Percentiles rank a stretch among this genome's conserved stretches.
Evolutionary conservation across 1,284 basidiomycete species (phyloP).

Genomic region (Uromyces viciae-fabae): DNA sequence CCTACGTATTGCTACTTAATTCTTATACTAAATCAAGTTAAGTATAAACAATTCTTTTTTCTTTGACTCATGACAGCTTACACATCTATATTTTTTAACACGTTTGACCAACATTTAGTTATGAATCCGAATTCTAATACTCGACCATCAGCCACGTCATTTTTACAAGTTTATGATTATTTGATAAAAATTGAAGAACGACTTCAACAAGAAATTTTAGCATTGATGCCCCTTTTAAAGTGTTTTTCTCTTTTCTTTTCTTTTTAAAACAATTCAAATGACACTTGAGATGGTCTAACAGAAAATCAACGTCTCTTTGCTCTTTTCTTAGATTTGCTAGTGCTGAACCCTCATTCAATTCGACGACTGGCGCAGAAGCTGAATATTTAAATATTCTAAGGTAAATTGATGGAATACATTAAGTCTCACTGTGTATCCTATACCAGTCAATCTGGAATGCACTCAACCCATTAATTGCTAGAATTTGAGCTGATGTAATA

Average conservation of each 20-base stretch:
- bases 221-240: constrained; percentile 53
- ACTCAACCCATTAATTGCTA: too few relatives aligned
- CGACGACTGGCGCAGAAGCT: constrained; percentile 49
- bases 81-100: not conserved
- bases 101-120: not conserved
- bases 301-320: not conserved
- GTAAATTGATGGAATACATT: not conserved
- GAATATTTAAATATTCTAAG: constrained; percentile 27
- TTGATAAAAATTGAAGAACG: constrained; percentile 53
- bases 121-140: constrained; percentile 20
- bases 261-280: constrained; percentile 44
- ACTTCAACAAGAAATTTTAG: constrained; percentile 54
- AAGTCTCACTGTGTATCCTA: not conserved
- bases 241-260: too few relatives aligned
- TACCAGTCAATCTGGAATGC: too few relatives aligned
- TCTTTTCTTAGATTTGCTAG: constrained; percentile 45
- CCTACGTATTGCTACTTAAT: constrained; percentile 53
- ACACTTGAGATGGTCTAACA: constrained; percentile 17
- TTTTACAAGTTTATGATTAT: constrained; percentile 52
- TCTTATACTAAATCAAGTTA: constrained; percentile 51
- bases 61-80: not conserved
- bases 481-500: too few relatives aligned
- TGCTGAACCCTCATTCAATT: constrained; percentile 47
- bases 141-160: constrained; percentile 49
- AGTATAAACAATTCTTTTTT: constrained; percentile 45